Evolutionary conservation across 768 basidiomycete species (phyloP), one percentile per base, ranked within the genome.

Genomic region (Rhizopogon sp.): DNA sequence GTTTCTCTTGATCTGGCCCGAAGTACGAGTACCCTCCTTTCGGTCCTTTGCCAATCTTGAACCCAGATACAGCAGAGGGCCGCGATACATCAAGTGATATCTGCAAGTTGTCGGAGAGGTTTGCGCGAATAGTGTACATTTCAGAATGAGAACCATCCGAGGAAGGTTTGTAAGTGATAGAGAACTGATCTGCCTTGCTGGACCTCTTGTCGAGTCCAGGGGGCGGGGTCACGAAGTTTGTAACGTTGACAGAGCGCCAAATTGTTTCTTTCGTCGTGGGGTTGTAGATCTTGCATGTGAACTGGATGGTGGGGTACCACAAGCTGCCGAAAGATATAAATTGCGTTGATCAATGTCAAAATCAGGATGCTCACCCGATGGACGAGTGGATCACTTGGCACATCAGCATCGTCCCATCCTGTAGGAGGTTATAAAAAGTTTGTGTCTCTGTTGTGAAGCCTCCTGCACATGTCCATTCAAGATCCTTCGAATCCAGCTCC

Each of bases 361-460:
- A 43, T 6, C 45, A 41, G 22, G 39, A 54, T 44, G 77, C 90
- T 68, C 62, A 94, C 94, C 94, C 95, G 52, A 93, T 80, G 29
- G 88, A 78, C 1, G 91, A 93, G 74, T 94, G 88, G 62, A 95
- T 93, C 52, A 94, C 77, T 71, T 94, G 93, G 64, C 81, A 85
- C 83, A 88, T 85, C 58, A 94, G 57, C 51, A 81, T 79, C 14
- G 80, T 80, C 5, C 93, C 95, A 74, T 95, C 90, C 37, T 85
- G 83, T 7, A 89, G 76, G 62, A 88, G 79, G 43, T 85, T 76
- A 71, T 99, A 99, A 74, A 87, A 98, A 0, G 69, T 78, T 67
- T 97, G 93, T 0, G 96, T 97, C 70, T 98, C 97, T 0, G 93
- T 88, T 25, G 82, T 79, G 68, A 98, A 96, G 1, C 95, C 93